Evolutionary conservation across 306 rosid genomes (phyloP), one percentile per base, ranked within the genome.

Genomic region (Begonia loranthoides): DNA sequence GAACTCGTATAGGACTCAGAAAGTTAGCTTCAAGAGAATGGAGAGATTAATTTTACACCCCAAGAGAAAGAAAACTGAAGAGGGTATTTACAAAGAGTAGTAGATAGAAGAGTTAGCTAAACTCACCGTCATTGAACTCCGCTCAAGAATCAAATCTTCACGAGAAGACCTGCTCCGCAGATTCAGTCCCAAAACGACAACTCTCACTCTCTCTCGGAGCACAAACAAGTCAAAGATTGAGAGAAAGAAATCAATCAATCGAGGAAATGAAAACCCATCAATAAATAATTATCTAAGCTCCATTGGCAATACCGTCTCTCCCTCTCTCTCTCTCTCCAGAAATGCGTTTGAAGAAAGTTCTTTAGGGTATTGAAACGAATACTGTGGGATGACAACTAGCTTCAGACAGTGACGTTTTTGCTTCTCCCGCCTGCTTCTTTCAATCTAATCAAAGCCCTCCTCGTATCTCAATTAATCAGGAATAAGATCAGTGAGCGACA

Each of bases 121-220:
- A 64, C 69, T 57, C 52, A 64, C 69, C 33, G 58, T 63, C 69
- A 64, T 64, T 45, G 9, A 52, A 38, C 62, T 53, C 44, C 28
- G 9, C 41, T 41, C 53, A 28, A 64, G 53, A 22, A 0, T 14
- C n/a, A 49, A 50, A 50, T 56, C 39, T 34, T 5, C 22, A 56
- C 41, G 14, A 43, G 47, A 43, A 64, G 45, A n/a, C 51, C 51
- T 64, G 11, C 34, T 4, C 38, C 17, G 50, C 47, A 46, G 12
- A 50, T 43, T 6, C 41, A 24, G 44, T 49, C 54, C 56, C 12
- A 16, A 40, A 19, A 51, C 13, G 22, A 15, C 21, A 55, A 49
- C 67, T 24, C 22, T 19, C n/a, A n/a, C 2, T 19, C 22, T 55
- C 51, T 12, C 45, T 41, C 45, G 45, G 45, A 41, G 50, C 21